A percentile compares a stretch with the other conserved stretches of the same genome.
phyloP scores from a whole-genome alignment of 2,329 filamentous ascomycete species.

The Apiospora marii region DNA sequence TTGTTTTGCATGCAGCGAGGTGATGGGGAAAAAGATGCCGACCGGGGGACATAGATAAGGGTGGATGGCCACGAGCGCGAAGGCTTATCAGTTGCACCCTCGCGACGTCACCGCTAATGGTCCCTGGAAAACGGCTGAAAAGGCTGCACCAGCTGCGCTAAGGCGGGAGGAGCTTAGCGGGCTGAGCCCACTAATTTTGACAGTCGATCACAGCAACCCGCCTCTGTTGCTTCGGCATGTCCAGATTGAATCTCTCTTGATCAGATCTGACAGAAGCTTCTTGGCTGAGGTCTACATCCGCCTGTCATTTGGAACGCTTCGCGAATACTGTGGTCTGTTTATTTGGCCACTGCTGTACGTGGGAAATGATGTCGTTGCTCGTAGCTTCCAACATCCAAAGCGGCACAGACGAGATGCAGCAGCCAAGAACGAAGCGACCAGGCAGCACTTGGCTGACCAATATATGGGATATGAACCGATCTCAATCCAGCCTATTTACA shows the following conservation, averaged over 20 bases:
- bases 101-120: neutral
- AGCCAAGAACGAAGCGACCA: constrained; percentile 9
- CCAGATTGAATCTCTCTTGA: too few relatives aligned
- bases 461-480: neutral
- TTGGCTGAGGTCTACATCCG: too few relatives aligned
- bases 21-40: neutral
- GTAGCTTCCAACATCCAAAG: neutral
- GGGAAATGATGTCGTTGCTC: neutral
- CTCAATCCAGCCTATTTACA: neutral
- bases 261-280: too few relatives aligned
- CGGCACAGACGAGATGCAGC: neutral
- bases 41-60: neutral
- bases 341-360: neutral
- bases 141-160: neutral
- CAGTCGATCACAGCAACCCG: neutral
- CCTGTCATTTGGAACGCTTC: neutral
- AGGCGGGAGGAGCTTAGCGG: neutral
- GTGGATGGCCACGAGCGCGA: neutral
- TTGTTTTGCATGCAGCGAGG: constrained; percentile 15
- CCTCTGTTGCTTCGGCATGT: too few relatives aligned
- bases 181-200: neutral
- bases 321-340: too few relatives aligned
- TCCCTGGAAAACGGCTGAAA: neutral
- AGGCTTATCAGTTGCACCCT: neutral
- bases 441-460: neutral